phyloP scores from a whole-genome alignment of 2,329 filamentous ascomycete species.

The Sarocladium oryzae region DNA sequence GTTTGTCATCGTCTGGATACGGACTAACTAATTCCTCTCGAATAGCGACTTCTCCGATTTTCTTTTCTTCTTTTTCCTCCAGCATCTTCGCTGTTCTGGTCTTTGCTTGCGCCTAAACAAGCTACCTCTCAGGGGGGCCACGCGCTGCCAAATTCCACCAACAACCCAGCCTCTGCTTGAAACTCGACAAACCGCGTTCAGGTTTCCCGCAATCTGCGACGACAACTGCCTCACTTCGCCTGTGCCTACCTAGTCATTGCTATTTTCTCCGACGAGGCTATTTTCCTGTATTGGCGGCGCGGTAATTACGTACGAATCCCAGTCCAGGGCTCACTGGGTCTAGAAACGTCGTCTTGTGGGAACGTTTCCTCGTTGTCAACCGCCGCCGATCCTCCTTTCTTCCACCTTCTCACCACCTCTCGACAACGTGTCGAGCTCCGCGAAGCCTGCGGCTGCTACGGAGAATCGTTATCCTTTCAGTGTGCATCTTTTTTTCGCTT shows the following conservation, averaged over 20 bases:
- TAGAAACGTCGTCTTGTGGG: slow-evolving; percentile 1
- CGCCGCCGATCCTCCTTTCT: slow-evolving; percentile 6
- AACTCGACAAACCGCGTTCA: slow-evolving; percentile 4
- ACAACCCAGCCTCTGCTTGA: slow-evolving; percentile 2
- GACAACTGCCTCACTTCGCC: slow-evolving; percentile 8
- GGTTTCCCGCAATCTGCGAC: slow-evolving; percentile 10
- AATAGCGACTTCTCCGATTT: neutral
- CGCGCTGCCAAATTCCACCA: slow-evolving; percentile 7
- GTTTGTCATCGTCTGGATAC: slow-evolving; percentile 6
- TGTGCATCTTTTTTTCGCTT: neutral
- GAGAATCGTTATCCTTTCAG: slow-evolving; percentile 1
- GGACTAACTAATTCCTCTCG: neutral
- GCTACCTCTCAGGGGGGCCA: slow-evolving; percentile 1
- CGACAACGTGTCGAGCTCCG: slow-evolving; percentile 7
- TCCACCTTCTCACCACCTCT: neutral
- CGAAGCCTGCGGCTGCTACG: slow-evolving; percentile 2
- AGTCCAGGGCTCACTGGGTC: neutral
- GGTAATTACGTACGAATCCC: neutral
- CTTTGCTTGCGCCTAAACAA: neutral
- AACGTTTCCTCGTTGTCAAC: slow-evolving; percentile 9
- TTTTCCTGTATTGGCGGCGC: neutral
- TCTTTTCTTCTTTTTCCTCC: neutral
- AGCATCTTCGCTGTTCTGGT: neutral
- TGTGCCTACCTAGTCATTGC: neutral
- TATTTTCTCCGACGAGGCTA: neutral